Percentiles rank a stretch among this genome's conserved stretches.
Evolutionary conservation across 495 filamentous ascomycete genomes (phyloP).

Genomic region (Lophium mytilinum): DNA sequence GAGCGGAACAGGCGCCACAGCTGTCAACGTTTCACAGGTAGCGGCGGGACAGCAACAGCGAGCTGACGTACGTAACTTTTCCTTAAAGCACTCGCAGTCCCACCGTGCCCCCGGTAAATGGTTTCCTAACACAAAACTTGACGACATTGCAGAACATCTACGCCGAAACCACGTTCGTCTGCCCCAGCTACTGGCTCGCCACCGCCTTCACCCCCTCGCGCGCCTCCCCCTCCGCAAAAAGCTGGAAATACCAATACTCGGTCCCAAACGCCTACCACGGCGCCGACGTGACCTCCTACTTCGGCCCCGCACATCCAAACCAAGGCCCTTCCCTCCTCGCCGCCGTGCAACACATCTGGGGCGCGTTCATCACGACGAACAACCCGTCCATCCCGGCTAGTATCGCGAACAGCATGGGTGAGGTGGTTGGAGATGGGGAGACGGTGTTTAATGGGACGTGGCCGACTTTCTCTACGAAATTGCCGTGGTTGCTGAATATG

Average conservation of each 20-base stretch:
- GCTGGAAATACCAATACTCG: slow-evolving; percentile 56
- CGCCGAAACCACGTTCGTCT: slow-evolving; percentile 54
- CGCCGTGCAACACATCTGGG: slow-evolving; percentile 39
- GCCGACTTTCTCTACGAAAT: slow-evolving; percentile 23
- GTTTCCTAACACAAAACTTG: slow-evolving; percentile 25
- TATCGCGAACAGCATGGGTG: too few relatives aligned
- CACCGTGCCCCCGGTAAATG: background rate
- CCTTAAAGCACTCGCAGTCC: slow-evolving; percentile 4
- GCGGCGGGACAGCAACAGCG: slow-evolving; percentile 46
- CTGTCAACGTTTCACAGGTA: slow-evolving; percentile 25
- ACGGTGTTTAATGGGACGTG: too few relatives aligned
- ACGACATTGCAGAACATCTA: slow-evolving; percentile 43
- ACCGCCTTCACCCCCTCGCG: slow-evolving; percentile 42
- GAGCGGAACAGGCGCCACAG: slow-evolving; percentile 5
- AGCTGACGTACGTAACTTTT: slow-evolving; percentile 34
- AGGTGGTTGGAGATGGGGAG: too few relatives aligned
- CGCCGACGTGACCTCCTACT: slow-evolving; percentile 46
- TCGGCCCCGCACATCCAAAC: slow-evolving; percentile 32
- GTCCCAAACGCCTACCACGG: slow-evolving; percentile 51
- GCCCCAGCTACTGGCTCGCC: slow-evolving; percentile 57
- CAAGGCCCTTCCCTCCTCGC: slow-evolving; percentile 30
- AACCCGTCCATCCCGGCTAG: slow-evolving; percentile 41
- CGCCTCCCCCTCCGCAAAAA: slow-evolving; percentile 18
- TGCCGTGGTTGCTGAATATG: slow-evolving; percentile 39
- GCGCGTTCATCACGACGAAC: slow-evolving; percentile 44